A percentile compares a stretch with the other conserved stretches of the same genome.
phyloP scores from a whole-genome alignment of 2,329 filamentous ascomycete genomes.

The Aspergillus cejpii region DNA sequence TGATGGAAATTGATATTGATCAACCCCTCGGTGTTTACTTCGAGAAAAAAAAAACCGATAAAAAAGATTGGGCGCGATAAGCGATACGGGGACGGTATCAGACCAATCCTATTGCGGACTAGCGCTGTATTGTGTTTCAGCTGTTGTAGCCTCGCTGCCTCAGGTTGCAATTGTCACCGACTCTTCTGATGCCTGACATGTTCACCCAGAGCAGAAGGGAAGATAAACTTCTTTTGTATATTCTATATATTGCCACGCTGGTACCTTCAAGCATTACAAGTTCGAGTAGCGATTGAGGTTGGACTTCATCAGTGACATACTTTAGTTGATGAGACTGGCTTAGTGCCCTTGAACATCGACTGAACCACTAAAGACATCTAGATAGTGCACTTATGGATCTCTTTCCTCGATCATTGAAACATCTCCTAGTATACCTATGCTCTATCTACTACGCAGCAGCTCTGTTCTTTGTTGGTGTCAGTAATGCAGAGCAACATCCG shows the following conservation, averaged over 20 bases:
- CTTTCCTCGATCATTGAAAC: not conserved
- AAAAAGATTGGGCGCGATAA: constrained; percentile 16
- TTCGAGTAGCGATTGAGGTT: not conserved
- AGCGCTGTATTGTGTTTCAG: constrained; percentile 1
- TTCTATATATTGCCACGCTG: not conserved
- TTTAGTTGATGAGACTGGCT: not conserved
- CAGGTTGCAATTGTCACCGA: not conserved
- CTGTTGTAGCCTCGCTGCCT: not conserved
- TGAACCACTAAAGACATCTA: not conserved
- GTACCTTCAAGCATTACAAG: too few relatives aligned
- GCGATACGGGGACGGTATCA: constrained; percentile 12
- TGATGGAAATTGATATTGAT: not conserved
- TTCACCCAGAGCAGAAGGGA: not conserved
- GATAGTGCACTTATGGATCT: constrained; percentile 8
- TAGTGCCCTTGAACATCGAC: not conserved
- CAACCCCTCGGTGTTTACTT: not conserved
- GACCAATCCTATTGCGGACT: constrained; percentile 8
- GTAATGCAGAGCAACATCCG: constrained; percentile 22
- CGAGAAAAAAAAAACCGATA: constrained; percentile 12
- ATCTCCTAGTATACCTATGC: constrained; percentile 5
- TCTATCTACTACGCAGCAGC: constrained; percentile 9
- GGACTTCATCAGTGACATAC: not conserved
- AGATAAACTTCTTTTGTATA: not conserved
- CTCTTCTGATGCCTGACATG: not conserved
- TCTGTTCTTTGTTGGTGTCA: constrained; percentile 14